Conservation (phyloP, 805 yeast species). For the Metschnikowia reukaufii region DNA sequence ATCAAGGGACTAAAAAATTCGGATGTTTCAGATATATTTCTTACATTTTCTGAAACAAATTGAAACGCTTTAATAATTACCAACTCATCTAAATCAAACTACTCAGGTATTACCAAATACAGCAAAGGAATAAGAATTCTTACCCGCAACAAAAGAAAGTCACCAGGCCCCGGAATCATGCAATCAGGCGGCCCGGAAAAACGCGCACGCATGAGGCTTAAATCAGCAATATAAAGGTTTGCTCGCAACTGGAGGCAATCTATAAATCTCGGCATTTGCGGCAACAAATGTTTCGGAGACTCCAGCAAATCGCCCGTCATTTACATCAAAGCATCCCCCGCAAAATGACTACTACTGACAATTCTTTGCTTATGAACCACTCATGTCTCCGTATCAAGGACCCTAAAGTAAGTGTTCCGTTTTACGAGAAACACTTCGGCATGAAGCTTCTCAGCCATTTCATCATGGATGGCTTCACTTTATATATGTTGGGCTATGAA, state of each 20-base stretch:
- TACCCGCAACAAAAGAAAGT: too few species aligned
- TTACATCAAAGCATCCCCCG: neutral
- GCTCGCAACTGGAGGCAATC: neutral
- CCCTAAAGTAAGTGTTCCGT: conserved; percentile 68
- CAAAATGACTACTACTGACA: conserved; percentile 34
- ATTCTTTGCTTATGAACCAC: conserved; percentile 54
- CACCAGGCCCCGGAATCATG: neutral
- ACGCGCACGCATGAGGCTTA: neutral
- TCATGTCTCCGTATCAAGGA: conserved; percentile 81
- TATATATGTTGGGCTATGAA: conserved; percentile 67
- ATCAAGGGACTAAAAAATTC: too few species aligned
- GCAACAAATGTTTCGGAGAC: conserved; percentile 3
- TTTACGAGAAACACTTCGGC: conserved; percentile 75
- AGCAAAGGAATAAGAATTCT: too few species aligned
- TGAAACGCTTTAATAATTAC: too few species aligned
- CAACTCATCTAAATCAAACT: too few species aligned
- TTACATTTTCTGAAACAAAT: too few species aligned
- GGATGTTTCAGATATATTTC: too few species aligned
- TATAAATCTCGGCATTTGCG: too few species aligned
- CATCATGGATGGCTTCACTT: conserved; percentile 55
- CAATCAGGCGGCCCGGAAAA: neutral
- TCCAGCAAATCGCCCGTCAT: conserved; percentile 6
- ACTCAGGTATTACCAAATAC: too few species aligned
- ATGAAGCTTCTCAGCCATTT: conserved; percentile 57
- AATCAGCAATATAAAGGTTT: neutral